Conservation (phyloP, 768 basidiomycete species). For the Antrodiella citrinella region DNA sequence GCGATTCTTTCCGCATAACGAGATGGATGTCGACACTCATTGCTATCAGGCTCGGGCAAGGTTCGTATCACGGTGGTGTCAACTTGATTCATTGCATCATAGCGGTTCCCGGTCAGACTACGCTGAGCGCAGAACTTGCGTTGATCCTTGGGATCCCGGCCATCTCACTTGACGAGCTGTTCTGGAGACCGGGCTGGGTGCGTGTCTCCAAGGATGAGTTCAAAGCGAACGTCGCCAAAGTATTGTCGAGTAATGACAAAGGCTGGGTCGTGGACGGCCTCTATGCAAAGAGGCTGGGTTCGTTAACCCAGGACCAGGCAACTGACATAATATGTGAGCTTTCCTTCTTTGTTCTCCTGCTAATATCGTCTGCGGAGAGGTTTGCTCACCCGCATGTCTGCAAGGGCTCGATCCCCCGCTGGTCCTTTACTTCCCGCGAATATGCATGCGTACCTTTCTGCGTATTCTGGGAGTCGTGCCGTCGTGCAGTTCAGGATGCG, state of each 20-base stretch:
- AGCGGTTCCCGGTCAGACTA: slow-evolving; percentile 34
- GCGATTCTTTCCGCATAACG: no score
- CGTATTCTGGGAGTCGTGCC: slow-evolving; percentile 20
- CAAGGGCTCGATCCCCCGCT: slow-evolving; percentile 72
- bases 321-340: slow-evolving; percentile 20
- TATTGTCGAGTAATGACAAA: slow-evolving; percentile 5
- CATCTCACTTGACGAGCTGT: slow-evolving; percentile 35
- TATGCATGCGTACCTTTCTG: slow-evolving; percentile 44
- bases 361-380: background rate
- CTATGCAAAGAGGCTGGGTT: slow-evolving; percentile 9
- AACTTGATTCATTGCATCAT: no score
- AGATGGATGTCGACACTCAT: no score
- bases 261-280: slow-evolving; percentile 20
- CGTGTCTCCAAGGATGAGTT: slow-evolving; percentile 10
- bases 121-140: slow-evolving; percentile 38
- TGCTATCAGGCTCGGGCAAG: slow-evolving; percentile 34
- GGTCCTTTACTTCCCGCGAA: slow-evolving; percentile 49
- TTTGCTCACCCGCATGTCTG: no score
- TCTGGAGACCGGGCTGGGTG: slow-evolving; percentile 10
- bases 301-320: slow-evolving; percentile 8
- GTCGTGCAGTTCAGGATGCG: slow-evolving; percentile 24
- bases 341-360: slow-evolving; percentile 11
- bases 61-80: no score
- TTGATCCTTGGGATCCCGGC: slow-evolving; percentile 34
- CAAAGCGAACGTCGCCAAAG: slow-evolving; percentile 7